A percentile compares a stretch with the other conserved stretches of the same genome.
phyloP scores from a whole-genome alignment of 371 early-diverging fungal species.

The Sporodiniella umbellata region DNA sequence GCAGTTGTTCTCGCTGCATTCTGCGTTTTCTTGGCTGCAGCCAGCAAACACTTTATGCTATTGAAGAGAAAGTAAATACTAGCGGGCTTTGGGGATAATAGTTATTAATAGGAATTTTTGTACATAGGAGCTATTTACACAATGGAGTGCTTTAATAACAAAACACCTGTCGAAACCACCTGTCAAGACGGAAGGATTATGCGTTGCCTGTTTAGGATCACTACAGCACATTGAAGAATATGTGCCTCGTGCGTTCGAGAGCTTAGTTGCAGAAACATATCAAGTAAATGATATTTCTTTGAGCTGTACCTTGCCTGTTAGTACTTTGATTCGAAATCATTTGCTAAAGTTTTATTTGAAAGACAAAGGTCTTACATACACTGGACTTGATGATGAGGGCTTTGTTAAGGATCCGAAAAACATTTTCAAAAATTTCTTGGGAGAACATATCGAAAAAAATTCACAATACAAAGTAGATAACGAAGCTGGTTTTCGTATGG shows the following conservation, averaged over 20 bases:
- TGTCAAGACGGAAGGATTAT: constrained; percentile 6
- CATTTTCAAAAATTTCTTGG: constrained; percentile 42
- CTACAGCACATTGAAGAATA: constrained; percentile 40
- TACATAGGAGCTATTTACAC: constrained; percentile 18
- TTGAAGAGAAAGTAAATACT: constrained; percentile 18
- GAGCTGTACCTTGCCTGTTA: constrained; percentile 49
- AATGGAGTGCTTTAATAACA: constrained; percentile 2
- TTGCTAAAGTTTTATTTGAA: constrained; percentile 29
- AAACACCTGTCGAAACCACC: background rate
- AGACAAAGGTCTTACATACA: background rate
- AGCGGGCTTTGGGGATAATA: background rate
- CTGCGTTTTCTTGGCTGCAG: constrained; percentile 32
- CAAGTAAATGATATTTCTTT: constrained; percentile 36
- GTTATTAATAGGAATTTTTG: background rate
- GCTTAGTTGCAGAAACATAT: constrained; percentile 34
- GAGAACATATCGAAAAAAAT: constrained; percentile 25
- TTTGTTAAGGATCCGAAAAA: constrained; percentile 44
- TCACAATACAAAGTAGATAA: constrained; percentile 24
- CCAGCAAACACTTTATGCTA: constrained; percentile 16
- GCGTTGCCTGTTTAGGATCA: constrained; percentile 49
- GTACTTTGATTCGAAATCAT: constrained; percentile 52
- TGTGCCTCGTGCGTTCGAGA: constrained; percentile 24
- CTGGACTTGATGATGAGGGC: constrained; percentile 1
- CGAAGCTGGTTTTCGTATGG: constrained; percentile 48
- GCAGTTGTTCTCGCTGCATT: constrained; percentile 37